Evolutionary conservation across 495 filamentous ascomycete genomes (phyloP).

Genomic region (Hypoxylon fuscum): DNA sequence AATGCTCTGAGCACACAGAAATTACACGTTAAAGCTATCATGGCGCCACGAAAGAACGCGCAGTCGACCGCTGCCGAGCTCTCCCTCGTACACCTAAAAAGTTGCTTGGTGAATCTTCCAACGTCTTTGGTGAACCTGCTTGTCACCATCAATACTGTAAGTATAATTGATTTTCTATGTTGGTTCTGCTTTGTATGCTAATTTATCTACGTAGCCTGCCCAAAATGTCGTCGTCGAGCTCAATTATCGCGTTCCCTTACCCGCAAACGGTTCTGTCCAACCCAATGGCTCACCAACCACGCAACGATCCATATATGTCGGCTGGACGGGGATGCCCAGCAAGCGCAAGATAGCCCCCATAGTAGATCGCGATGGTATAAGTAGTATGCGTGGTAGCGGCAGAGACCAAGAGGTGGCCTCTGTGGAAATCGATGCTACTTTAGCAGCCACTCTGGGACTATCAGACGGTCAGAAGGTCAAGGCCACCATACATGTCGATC

Average conservation of each 20-base stretch:
- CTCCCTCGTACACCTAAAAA: conserved; percentile 83
- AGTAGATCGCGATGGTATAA: conserved; percentile 76
- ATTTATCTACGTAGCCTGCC: conserved; percentile 65
- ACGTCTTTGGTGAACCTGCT: conserved; percentile 82
- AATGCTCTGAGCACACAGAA: conserved; percentile 1
- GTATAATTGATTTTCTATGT: conserved; percentile 36
- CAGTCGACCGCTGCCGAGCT: conserved; percentile 77
- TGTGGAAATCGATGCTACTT: conserved; percentile 90
- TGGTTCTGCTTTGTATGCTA: conserved; percentile 6
- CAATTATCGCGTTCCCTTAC: conserved; percentile 62
- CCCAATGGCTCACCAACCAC: conserved; percentile 51
- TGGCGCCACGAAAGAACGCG: conserved; percentile 64
- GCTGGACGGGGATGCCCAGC: conserved; percentile 98
- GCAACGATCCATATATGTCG: conserved; percentile 79
- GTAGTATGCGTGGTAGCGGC: conserved; percentile 58
- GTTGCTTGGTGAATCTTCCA: conserved; percentile 93
- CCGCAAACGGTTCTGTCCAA: conserved; percentile 43
- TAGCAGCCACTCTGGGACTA: conserved; percentile 83
- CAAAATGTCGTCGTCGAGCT: conserved; percentile 98
- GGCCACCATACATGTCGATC: conserved; percentile 80
- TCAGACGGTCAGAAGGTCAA: conserved; percentile 85
- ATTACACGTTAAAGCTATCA: conserved; percentile 61
- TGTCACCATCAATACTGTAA: conserved; percentile 85
- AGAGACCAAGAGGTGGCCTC: conserved; percentile 76
- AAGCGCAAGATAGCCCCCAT: conserved; percentile 79